Base-by-base conservation (phyloP, 1,284 basidiomycete species). In the Hymenochaete sp. region DNA sequence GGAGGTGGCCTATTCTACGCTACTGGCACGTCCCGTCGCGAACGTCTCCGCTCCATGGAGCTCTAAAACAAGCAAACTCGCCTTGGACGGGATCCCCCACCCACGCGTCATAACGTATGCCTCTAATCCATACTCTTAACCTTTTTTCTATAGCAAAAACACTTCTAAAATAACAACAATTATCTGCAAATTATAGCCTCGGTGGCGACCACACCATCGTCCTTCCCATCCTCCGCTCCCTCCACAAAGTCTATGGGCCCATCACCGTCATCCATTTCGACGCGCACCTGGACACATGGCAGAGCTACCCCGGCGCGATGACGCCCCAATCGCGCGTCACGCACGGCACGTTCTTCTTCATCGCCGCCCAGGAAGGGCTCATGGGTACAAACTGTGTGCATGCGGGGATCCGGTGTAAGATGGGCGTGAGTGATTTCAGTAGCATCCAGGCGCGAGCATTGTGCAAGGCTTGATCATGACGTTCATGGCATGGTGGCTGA, bases 121-220 rank as follows among this genome's bases (percentile, higher is more conserved):
- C 4, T 22, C 14, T n/a, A n/a, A n/a, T n/a, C n/a, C n/a, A n/a
- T n/a, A n/a, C n/a, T n/a, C n/a, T 35, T 6, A 4, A 5, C 5
- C 6, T 35, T n/a, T 35, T n/a, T n/a, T 35, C 14, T 14, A 14
- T 31, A 14, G 10, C 9, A 16, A 19, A 35, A 16, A 35, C 5
- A 26, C 21, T 39, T 35, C 22, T n/a, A 38, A 28, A 45, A 4
- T n/a, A 27, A 18, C 43, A 39, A n/a, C 52, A 33, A 19, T 42
- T 14, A 26, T 9, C 21, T 27, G 9, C 21, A n/a, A n/a, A 36
- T 29, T 26, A 40, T 8, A 83, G 79, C 55, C 67, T 89, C 35
- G 85, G 84, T 31, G 85, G 85, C 7, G 84, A 87, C 54, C 83
- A 87, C 56, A 83, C 85, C 2, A 83, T 88, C 51, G 82, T 83